A percentile compares a stretch with the other conserved stretches of the same genome.
phyloP scores from a whole-genome alignment of 2,329 filamentous ascomycete genomes.

The Cladosporium sphaerospermum region DNA sequence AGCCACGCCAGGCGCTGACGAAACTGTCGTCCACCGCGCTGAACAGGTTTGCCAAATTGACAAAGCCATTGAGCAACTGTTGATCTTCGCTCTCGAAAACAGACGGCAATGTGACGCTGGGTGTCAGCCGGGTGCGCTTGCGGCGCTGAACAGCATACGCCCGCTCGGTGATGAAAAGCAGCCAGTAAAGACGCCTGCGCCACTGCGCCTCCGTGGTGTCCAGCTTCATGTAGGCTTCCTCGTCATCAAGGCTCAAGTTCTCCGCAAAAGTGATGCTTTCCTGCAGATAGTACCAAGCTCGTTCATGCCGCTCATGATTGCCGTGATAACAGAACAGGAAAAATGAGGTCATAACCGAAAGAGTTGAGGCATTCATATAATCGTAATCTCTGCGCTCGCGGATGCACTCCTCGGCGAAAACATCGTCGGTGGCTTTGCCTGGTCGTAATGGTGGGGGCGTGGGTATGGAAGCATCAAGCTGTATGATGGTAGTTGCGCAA shows the following conservation, averaged over 20 bases:
- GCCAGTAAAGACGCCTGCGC: constrained; percentile 31
- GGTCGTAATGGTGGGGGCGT: constrained; percentile 23
- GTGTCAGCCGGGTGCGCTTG: constrained; percentile 28
- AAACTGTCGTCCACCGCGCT: constrained; percentile 32
- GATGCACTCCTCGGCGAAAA: constrained; percentile 31
- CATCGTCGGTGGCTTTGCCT: constrained; percentile 21
- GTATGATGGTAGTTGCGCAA: constrained; percentile 29
- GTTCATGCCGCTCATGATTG: constrained; percentile 28
- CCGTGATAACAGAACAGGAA: constrained; percentile 32
- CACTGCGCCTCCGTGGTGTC: constrained; percentile 29
- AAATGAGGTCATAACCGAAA: constrained; percentile 31
- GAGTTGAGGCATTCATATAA: constrained; percentile 24
- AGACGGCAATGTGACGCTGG: constrained; percentile 25
- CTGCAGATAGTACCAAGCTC: constrained; percentile 32
- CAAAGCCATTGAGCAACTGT: constrained; percentile 30
- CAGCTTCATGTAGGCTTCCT: constrained; percentile 26
- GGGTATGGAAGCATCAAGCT: constrained; percentile 28
- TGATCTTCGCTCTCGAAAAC: constrained; percentile 31
- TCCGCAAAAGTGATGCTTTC: constrained; percentile 31
- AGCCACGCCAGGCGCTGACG: constrained; percentile 30
- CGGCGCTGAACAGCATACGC: constrained; percentile 32
- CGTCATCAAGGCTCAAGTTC: constrained; percentile 30
- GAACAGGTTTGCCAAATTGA: constrained; percentile 31
- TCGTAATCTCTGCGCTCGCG: constrained; percentile 27
- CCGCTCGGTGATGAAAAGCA: constrained; percentile 32